These are phyloP conservation scores for Eryngium alpinum DNA, from an alignment of 140 eudicot genomes.

Conservation along the genomic window DNA sequence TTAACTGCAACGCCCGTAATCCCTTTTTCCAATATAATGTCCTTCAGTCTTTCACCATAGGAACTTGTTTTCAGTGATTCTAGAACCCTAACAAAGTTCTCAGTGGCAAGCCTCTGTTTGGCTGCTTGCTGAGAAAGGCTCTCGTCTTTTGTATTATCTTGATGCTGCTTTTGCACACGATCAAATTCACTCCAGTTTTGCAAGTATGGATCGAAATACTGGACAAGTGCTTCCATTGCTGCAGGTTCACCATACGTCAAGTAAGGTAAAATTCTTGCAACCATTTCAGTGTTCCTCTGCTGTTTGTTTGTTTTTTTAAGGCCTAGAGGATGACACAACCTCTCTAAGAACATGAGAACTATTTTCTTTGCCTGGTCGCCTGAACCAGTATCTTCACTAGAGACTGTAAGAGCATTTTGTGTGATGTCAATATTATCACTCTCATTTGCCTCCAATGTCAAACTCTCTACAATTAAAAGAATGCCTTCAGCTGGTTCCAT, in stretches of 20 bases:
- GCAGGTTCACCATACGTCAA: slow-evolving; percentile 97
- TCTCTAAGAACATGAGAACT: slow-evolving; percentile 87
- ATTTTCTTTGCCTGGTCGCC: slow-evolving; percentile 97
- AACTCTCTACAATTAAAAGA: slow-evolving; percentile 84
- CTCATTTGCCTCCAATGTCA: slow-evolving; percentile 94
- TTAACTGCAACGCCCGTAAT: slow-evolving; percentile 65
- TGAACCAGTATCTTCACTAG: slow-evolving; percentile 86
- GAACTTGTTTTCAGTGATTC: slow-evolving; percentile 94
- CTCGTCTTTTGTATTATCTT: slow-evolving; percentile 76
- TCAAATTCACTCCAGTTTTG: slow-evolving; percentile 83
- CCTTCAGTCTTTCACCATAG: slow-evolving; percentile 93
- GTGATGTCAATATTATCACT: slow-evolving; percentile 76
- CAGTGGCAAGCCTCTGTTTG: slow-evolving; percentile 71
- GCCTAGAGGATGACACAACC: slow-evolving; percentile 75
- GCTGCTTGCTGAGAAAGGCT: slow-evolving; percentile 60
- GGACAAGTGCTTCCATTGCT: slow-evolving; percentile 95
- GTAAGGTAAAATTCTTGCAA: slow-evolving; percentile 95
- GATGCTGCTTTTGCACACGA: slow-evolving; percentile 50
- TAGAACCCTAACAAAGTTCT: slow-evolving; percentile 89
- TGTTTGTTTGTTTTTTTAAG: slow-evolving; percentile 83
- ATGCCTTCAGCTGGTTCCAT: slow-evolving; percentile 99
- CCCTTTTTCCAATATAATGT: slow-evolving; percentile 85
- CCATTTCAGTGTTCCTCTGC: slow-evolving; percentile 99
- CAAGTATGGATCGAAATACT: slow-evolving; percentile 81
- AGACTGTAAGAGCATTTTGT: slow-evolving; percentile 68